Percentiles rank a stretch among this genome's conserved stretches.
Evolutionary conservation across 2,329 filamentous ascomycete species (phyloP).

Genomic region (Hypocreales sp.): DNA sequence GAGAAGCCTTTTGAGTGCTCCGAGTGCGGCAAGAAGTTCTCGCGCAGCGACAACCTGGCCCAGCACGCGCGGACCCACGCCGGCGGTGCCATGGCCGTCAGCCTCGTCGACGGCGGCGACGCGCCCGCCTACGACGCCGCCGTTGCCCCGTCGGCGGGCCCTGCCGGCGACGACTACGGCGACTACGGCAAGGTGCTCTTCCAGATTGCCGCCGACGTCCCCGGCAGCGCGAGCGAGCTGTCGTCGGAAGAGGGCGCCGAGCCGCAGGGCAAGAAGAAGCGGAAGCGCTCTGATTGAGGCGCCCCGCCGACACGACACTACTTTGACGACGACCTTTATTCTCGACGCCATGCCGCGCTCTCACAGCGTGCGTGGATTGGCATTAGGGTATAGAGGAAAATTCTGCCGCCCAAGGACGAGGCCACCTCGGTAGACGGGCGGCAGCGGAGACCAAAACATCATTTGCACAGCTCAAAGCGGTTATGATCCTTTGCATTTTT

Average conservation of each 20-base stretch:
- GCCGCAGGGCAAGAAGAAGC: constrained; percentile 39
- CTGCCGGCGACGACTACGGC: constrained; percentile 44
- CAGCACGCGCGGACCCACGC: constrained; percentile 94
- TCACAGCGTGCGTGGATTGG: constrained; percentile 8
- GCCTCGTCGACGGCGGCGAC: constrained; percentile 61
- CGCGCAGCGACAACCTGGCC: constrained; percentile 88
- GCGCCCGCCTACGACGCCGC: constrained; percentile 24
- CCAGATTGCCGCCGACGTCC: constrained; percentile 60
- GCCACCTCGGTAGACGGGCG: constrained; percentile 15
- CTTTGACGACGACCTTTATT: constrained; percentile 4
- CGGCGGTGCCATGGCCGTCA: constrained; percentile 79
- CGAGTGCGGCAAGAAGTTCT: constrained; percentile 99
- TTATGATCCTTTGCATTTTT: constrained; percentile 23
- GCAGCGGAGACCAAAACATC: constrained; percentile 17
- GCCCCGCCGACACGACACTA: constrained; percentile 2
- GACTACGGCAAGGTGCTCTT: constrained; percentile 66
- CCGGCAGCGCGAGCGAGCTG: constrained; percentile 45
- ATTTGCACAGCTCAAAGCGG: constrained; percentile 18
- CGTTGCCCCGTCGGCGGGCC: constrained; percentile 25
- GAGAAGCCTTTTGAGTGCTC: constrained; percentile 97
- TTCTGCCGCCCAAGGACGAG: too few relatives aligned
- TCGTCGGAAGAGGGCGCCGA: constrained; percentile 38
- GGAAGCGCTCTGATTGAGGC: constrained; percentile 57
- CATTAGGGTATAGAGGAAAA: constrained; percentile 12
- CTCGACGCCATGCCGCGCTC: constrained; percentile 1